A percentile compares a stretch with the other conserved stretches of the same genome.
phyloP scores from a whole-genome alignment of 2,329 filamentous ascomycete genomes.

The Aureobasidium sp. region DNA sequence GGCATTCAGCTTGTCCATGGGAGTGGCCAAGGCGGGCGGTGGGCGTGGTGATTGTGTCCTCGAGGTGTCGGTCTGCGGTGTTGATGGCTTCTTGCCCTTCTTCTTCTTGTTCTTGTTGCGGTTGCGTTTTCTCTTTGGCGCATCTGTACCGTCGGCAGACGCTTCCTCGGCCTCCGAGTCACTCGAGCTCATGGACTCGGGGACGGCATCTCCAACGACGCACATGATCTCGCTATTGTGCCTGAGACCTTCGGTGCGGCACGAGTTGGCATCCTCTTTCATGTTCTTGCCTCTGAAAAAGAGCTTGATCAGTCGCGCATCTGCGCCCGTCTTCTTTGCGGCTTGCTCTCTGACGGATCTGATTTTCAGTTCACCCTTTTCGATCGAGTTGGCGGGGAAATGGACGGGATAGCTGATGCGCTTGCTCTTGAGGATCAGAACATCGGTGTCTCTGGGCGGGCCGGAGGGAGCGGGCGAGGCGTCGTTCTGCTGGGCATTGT shows the following conservation, averaged over 20 bases:
- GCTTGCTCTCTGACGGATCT: slow-evolving; percentile 61
- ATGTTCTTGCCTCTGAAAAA: slow-evolving; percentile 67
- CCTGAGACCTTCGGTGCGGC: slow-evolving; percentile 52
- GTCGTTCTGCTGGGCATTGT: slow-evolving; percentile 26
- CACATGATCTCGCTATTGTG: slow-evolving; percentile 57
- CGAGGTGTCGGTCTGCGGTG: slow-evolving; percentile 26
- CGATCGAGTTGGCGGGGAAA: slow-evolving; percentile 70
- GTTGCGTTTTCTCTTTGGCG: slow-evolving; percentile 35
- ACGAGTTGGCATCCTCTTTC: slow-evolving; percentile 54
- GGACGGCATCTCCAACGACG: slow-evolving; percentile 48
- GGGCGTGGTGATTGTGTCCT: slow-evolving; percentile 35
- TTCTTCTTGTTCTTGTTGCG: slow-evolving; percentile 40
- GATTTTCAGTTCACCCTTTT: slow-evolving; percentile 63
- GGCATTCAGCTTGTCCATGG: slow-evolving; percentile 59
- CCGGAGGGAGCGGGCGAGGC: slow-evolving; percentile 28
- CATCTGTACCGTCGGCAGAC: slow-evolving; percentile 27
- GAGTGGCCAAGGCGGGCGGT: slow-evolving; percentile 34
- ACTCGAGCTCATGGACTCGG: slow-evolving; percentile 33
- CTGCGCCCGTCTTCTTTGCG: slow-evolving; percentile 57
- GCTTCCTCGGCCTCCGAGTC: slow-evolving; percentile 36
- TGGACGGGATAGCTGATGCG: slow-evolving; percentile 60
- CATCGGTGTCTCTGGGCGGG: slow-evolving; percentile 55
- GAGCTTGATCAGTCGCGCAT: slow-evolving; percentile 55
- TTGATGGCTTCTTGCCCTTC: slow-evolving; percentile 33
- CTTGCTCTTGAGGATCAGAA: slow-evolving; percentile 63